Evolutionary conservation across 1,284 basidiomycete species (phyloP), one percentile per base, ranked within the genome.

Genomic region (Ceratobasidium sp.): DNA sequence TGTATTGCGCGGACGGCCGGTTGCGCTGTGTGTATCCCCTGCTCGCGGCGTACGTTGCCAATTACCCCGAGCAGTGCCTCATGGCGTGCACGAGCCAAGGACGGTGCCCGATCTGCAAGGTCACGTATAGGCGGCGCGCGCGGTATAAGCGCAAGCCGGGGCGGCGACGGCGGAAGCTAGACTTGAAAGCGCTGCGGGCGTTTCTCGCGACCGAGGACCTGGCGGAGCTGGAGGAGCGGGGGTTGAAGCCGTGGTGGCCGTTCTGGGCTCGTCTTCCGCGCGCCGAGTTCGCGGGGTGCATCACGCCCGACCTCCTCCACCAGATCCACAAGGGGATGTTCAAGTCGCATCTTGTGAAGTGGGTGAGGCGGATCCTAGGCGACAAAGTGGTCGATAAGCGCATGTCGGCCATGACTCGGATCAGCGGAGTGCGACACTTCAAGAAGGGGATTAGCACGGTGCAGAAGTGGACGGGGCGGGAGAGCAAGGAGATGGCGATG

Each of bases 61-160:
- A 80, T 50, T 78, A 28, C 26, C 78, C 78, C 20, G 80, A 80
- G 80, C 79, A 80, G 44, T 62, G 59, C 52, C 48, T 77, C 10
- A 68, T 77, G 20, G 67, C 78, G 26, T 77, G 78, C 33, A 65
- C 61, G 12, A 26, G 52, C 20, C 46, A 59, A 20, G 52, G 54
- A 20, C 17, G 69, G 15, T 71, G 69, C 17, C 69, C 54, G 20
- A 59, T 71, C 13, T 71, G 69, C 40, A 56, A 38, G 20, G 44
- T 54, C 2, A 15, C 38, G 20, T 33, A 28, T 38, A 5, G 28
- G 7, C 26, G 15, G n/a, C 57, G 57, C 57, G 15, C 57, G 48
- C 28, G 26, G 65, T 38, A 67, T 48, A 6, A 33, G 46, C 44
- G n/a, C 2, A 26, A 15, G 10, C 40, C 23, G 26, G 44, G 57